Base-by-base conservation (phyloP, 192 early-diverging fungal genomes). In the Pilaira anomala region DNA sequence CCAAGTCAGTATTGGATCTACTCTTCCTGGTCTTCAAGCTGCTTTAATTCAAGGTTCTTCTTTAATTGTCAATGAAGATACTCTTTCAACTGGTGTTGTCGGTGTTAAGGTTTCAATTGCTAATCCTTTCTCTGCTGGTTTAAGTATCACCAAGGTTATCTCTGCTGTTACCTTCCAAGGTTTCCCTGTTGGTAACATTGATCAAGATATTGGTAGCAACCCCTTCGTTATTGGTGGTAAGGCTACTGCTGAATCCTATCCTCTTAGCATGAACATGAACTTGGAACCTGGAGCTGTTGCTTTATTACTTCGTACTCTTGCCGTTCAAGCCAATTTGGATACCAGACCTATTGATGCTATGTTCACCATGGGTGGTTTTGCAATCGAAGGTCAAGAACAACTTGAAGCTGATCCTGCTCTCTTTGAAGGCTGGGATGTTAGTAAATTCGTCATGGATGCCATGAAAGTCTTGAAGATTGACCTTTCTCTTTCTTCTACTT, bases 91-190 rank as follows among this genome's bases (percentile, higher is more conserved):
- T 19, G 72, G 74, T 29, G 48, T 77, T 41, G 81, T 82, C 46
- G 61, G 62, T 63, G 76, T 79, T 19, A 58, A 62, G 16, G 78
- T 85, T 33, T 68, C 69, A 7, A 67, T 85, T 42, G 72, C 76
- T 33, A 80, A 85, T 66, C 84, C 84, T n/a, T 83, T 85, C 67
- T 51, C 62, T 25, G 75, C 82, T 40, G 66, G 70, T 13, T 58
- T 85, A 46, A 64, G 65, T 25, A 83, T 85, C 67, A 65, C 60
- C 21, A 74, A 72, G 30, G 73, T 87, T 60, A 52, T 76, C 41
- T 73, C 79, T 12, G 65, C 74, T 39, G 78, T 78, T 36, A 62
- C 63, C 12, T 82, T 73, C 57, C 51, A 76, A 5, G 77, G 74
- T 24, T 66, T 74, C 39, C 56, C 58, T 2, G 59, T 84, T 6